Conservation (phyloP, 495 filamentous ascomycete species). For the Trichoderma orchidacearum region DNA sequence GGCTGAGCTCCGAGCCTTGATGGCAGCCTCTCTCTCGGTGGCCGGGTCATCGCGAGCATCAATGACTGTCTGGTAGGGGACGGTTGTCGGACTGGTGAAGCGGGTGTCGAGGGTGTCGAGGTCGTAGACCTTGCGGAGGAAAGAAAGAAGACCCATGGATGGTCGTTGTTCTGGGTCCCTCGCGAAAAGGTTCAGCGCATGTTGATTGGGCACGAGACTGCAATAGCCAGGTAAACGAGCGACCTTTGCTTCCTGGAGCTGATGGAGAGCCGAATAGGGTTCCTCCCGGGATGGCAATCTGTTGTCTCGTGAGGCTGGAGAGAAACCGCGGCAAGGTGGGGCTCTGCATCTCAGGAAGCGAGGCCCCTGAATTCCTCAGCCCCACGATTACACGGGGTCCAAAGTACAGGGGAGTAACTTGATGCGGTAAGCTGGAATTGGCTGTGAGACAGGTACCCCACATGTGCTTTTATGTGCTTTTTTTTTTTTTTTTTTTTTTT, state of each 20-base stretch:
- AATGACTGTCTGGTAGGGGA: constrained; percentile 41
- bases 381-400: neutral
- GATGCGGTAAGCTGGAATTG: too few species aligned
- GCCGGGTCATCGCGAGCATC: constrained; percentile 22
- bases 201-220: neutral
- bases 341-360: neutral
- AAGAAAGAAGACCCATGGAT: constrained; percentile 25
- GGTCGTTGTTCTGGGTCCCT: constrained; percentile 1
- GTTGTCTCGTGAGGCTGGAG: neutral
- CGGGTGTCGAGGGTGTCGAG: constrained; percentile 88
- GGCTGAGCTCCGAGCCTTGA: constrained; percentile 11
- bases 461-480: too few species aligned
- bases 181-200: neutral
- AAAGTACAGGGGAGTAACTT: too few species aligned
- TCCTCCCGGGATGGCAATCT: neutral
- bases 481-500: too few species aligned
- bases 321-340: neutral
- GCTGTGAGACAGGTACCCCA: too few species aligned
- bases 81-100: constrained; percentile 58
- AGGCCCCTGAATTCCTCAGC: neutral
- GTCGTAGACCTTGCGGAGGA: constrained; percentile 51
- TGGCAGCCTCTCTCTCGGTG: constrained; percentile 12
- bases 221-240: neutral
- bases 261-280: neutral
- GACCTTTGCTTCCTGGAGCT: neutral